Evolutionary conservation across 2,329 filamentous ascomycete species (phyloP), one percentile per base, ranked within the genome.

Genomic region (Cadophora gregata): DNA sequence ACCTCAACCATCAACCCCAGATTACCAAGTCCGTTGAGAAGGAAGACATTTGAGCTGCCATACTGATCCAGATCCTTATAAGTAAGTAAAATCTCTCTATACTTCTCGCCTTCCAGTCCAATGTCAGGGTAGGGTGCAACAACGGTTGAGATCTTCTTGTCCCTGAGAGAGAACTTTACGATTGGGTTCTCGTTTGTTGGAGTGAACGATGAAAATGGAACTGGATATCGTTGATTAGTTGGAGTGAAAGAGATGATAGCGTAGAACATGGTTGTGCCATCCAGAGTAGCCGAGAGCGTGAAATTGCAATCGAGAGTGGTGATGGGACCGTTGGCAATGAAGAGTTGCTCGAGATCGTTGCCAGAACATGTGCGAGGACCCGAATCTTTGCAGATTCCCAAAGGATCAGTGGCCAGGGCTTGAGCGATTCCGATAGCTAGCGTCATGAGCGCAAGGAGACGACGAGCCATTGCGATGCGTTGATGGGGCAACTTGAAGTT

Each of bases 361-460:
- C 31, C 53, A 14, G 53, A 33, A n/a, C 53, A 56, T 27, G 27
- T 56, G 29, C 53, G 53, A 12, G 31, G 25, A 2, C 10, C 9
- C 5, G 53, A 56, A 36, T 31, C 36, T 6, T 4, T 56, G 53
- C 53, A 56, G 29, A 56, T 14, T 31, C 31, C 53, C 12, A 42
- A 42, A 12, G 36, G 36, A 21, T 56, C 53, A 5, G 29, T 14
- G n/a, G 42, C 45, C 16, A 27, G 24, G 6, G 36, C 33, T 31
- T 58, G n/a, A 81, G 4, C 9, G 21, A 12, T 4, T 4, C 6
- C 9, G 48, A 51, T 51, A 24, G 48, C 6, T 3, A 42, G 36
- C 36, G 16, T 16, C 7, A 42, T 9, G 14, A 42, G 36, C 4
- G 36, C 12, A 42, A 42, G 3, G 7, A 42, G 14, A 12, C 8